phyloP scores from a whole-genome alignment of 768 basidiomycete genomes.

The Auricularia cornea region DNA sequence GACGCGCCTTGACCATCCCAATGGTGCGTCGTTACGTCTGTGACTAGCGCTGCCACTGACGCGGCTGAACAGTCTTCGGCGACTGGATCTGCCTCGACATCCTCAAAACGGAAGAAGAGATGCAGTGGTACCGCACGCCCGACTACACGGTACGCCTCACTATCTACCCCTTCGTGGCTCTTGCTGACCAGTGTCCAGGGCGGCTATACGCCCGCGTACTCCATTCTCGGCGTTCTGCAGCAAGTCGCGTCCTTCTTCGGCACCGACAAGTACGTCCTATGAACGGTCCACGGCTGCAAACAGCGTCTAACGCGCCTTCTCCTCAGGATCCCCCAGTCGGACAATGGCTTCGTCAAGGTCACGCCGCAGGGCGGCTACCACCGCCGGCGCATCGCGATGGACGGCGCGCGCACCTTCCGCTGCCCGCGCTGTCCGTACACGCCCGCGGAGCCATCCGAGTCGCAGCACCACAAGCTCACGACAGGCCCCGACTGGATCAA shows the following conservation, averaged over 20 bases:
- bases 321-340: not conserved
- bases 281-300: not conserved
- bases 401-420: not conserved
- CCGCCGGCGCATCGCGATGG: not conserved
- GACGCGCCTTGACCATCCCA: not conserved
- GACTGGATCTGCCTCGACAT: slow-evolving; percentile 1
- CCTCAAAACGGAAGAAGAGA: not conserved
- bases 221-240: not conserved
- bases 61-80: slow-evolving; percentile 1
- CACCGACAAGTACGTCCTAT: not conserved
- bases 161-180: not conserved
- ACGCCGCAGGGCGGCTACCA: not conserved
- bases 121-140: not conserved
- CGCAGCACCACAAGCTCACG: not conserved
- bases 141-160: not conserved
- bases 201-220: not conserved
- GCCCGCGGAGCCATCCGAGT: not conserved
- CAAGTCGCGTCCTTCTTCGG: not conserved
- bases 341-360: not conserved
- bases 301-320: not conserved
- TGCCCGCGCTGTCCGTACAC: not conserved
- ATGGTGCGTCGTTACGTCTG: not conserved
- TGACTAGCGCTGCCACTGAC: no score
- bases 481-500: not conserved
- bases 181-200: not conserved